These are phyloP conservation scores for Saposhnikovia divaricata DNA, from an alignment of 129 eudicot genomes.

Conservation along the genomic window DNA sequence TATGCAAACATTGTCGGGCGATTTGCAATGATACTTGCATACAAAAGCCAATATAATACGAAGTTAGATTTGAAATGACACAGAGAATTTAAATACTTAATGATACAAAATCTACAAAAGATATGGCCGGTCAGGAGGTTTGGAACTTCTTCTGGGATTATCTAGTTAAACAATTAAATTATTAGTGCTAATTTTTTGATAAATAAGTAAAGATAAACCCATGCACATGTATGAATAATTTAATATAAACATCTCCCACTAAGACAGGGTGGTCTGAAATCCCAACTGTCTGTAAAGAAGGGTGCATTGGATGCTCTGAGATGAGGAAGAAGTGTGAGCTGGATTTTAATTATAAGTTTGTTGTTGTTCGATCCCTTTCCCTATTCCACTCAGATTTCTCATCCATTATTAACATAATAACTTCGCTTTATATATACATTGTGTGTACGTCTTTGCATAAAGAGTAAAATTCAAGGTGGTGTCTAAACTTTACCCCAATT, in stretches of 20 bases:
- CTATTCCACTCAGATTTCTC: neutral
- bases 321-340: neutral
- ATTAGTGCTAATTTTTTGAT: neutral
- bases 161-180: neutral
- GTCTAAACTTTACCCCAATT: too few relatives aligned
- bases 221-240: neutral
- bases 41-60: neutral
- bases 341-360: neutral
- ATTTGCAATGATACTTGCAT: neutral
- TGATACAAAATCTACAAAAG: neutral
- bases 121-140: conserved; percentile 1
- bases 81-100: neutral
- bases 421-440: neutral
- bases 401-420: neutral
- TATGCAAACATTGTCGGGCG: neutral
- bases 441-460: neutral
- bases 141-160: neutral
- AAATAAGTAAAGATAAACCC: neutral
- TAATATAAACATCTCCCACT: neutral
- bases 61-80: neutral
- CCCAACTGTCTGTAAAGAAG: conserved; percentile 6
- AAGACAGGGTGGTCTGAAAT: conserved; percentile 9
- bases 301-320: conserved; percentile 15
- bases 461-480: too few relatives aligned
- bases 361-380: neutral